Evolutionary conservation across 768 basidiomycete genomes (phyloP), one percentile per base, ranked within the genome.

Genomic region (Suillus placidus): DNA sequence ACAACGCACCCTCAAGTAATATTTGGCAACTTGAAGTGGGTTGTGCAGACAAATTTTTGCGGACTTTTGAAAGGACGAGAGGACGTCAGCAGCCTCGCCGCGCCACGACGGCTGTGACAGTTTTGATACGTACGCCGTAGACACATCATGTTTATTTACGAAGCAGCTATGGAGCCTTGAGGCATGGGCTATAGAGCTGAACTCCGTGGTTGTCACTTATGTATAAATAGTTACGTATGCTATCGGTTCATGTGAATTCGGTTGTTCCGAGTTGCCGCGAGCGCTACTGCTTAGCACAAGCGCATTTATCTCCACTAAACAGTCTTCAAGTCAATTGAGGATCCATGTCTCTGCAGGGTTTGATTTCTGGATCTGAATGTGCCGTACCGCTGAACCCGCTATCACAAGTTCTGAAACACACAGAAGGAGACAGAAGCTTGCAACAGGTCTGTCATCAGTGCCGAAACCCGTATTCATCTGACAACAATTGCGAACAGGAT

Each of bases 361-460:
- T 95, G 47, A 86, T 95, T 67, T 94, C 93, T 65, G 95, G 94
- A 64, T 85, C 94, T 52, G 97, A 98, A 79, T 97, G 95, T 77
- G 91, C 90, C 14, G 85, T 88, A 23, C 82, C 89, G 1, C 83
- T 90, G 58, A 98, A 97, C 74, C 95, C 96, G 3, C 82, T 99
- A 32, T 88, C 92, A 3, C 91, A 94, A 70, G 90, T 98, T 32
- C 83, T 95, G 61, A 97, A 97, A 75, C 92, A 97, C 72, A 87
- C 93, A 10, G 93, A 95, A 65, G 88, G 87, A 1, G 95, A 97
- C 79, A 87, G 91, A 63, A 95, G 93, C 76, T 76, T 97, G 35
- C 94, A 96, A 72, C 89, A 93, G 81, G 94, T 93, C 70, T 65
- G 84, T 77, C 6, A 26, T 26, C 14, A 58, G 23, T 57, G 26